Conservation (phyloP, 2,329 filamentous ascomycete species). For the Acrocalymma vagum region DNA sequence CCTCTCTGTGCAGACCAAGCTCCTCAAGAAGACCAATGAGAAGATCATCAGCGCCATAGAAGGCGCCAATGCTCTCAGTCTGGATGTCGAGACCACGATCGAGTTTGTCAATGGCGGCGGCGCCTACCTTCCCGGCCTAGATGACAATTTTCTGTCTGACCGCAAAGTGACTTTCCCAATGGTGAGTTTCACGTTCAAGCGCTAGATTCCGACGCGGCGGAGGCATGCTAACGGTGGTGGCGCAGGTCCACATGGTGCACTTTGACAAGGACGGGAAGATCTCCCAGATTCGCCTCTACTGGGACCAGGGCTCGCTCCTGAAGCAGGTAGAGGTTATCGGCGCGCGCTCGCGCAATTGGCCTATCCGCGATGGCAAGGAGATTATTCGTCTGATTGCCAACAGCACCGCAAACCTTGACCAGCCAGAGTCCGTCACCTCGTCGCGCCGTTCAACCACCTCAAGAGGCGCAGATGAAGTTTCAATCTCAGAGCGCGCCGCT, state of each 20-base stretch:
- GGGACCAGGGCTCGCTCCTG: constrained; percentile 93
- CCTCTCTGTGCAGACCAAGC: constrained; percentile 72
- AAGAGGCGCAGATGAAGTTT: constrained; percentile 39
- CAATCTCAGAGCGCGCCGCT: constrained; percentile 50
- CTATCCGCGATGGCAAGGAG: constrained; percentile 85
- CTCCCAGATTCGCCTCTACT: constrained; percentile 84
- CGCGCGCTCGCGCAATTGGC: constrained; percentile 90
- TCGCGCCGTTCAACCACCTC: constrained; percentile 45
- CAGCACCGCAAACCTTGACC: constrained; percentile 57
- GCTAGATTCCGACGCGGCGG: too few relatives aligned
- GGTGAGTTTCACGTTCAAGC: too few relatives aligned
- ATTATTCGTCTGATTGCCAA: constrained; percentile 79
- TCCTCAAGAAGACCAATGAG: constrained; percentile 85
- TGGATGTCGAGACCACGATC: constrained; percentile 83
- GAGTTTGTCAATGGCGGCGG: constrained; percentile 85
- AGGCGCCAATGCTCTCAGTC: constrained; percentile 71
- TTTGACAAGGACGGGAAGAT: constrained; percentile 84
- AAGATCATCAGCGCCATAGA: constrained; percentile 79
- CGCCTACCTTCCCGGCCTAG: constrained; percentile 84
- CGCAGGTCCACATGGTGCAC: constrained; percentile 76
- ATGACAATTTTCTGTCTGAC: constrained; percentile 93
- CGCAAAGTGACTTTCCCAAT: constrained; percentile 80
- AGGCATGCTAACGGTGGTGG: constrained; percentile 18
- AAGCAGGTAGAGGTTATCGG: constrained; percentile 96
- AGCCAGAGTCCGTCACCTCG: constrained; percentile 36